Conservation (phyloP, 2,329 filamentous ascomycete species). For the Fusarium cyanostomum region DNA sequence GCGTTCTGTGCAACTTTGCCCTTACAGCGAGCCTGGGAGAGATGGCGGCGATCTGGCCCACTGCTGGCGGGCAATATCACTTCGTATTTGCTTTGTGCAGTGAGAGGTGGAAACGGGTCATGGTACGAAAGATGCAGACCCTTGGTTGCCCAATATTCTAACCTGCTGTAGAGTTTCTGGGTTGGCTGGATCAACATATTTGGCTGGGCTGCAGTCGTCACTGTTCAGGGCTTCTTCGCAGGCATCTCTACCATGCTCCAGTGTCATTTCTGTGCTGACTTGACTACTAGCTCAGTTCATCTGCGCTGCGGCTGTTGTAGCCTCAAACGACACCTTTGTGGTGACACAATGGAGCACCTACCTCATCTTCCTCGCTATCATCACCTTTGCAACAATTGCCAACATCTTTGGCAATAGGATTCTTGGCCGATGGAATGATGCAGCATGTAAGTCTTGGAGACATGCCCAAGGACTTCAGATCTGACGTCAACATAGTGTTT, state of each 20-base stretch:
- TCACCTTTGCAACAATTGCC: slow-evolving; percentile 33
- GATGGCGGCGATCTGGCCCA: slow-evolving; percentile 56
- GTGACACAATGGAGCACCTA: slow-evolving; percentile 53
- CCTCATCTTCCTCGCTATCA: slow-evolving; percentile 49
- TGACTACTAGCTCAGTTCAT: slow-evolving; percentile 51
- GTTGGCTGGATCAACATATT: slow-evolving; percentile 57
- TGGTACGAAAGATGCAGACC: slow-evolving; percentile 37
- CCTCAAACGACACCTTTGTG: slow-evolving; percentile 49
- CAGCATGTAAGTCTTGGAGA: slow-evolving; percentile 44
- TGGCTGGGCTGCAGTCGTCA: slow-evolving; percentile 56
- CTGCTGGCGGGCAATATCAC: slow-evolving; percentile 57
- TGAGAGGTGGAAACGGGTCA: slow-evolving; percentile 49
- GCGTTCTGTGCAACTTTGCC: slow-evolving; percentile 55
- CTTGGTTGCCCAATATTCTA: background rate
- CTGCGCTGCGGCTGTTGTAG: slow-evolving; percentile 52
- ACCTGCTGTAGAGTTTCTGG: slow-evolving; percentile 50
- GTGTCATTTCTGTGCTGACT: background rate
- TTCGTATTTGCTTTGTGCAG: slow-evolving; percentile 54
- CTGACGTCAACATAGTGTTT: slow-evolving; percentile 39
- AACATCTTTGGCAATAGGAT: slow-evolving; percentile 55
- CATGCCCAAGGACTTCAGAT: background rate
- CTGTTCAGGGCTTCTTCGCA: slow-evolving; percentile 54
- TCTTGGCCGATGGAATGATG: slow-evolving; percentile 53
- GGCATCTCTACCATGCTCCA: slow-evolving; percentile 38
- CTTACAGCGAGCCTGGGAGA: slow-evolving; percentile 55